Evolutionary conservation across 345 rosid species (phyloP).

Genomic region (Noccaea bulbosa): DNA sequence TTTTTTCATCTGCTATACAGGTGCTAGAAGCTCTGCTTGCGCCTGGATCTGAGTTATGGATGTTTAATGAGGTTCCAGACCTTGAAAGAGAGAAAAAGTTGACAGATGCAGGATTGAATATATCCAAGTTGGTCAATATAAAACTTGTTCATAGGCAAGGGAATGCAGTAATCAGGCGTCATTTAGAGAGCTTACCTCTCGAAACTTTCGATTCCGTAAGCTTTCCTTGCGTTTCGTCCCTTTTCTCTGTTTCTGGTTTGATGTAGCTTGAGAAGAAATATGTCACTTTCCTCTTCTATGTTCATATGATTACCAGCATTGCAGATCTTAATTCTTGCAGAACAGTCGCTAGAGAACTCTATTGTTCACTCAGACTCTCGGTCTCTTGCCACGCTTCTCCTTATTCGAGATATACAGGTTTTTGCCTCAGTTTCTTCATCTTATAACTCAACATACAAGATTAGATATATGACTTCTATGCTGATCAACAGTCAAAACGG

Average conservation of each 20-base stretch:
- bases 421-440: constrained; percentile 5
- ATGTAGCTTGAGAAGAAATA: constrained; percentile 12
- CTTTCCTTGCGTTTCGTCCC: constrained; percentile 5
- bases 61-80: constrained; percentile 89
- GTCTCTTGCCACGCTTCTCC: constrained; percentile 94
- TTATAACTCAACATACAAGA: background rate
- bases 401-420: constrained; percentile 94
- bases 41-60: constrained; percentile 93
- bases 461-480: background rate
- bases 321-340: constrained; percentile 98
- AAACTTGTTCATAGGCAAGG: constrained; percentile 84
- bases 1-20: constrained; percentile 43
- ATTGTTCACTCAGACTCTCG: constrained; percentile 93
- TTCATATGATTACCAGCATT: background rate
- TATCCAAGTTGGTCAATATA: constrained; percentile 58
- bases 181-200: constrained; percentile 78
- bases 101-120: constrained; percentile 77
- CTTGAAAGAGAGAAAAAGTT: constrained; percentile 81
- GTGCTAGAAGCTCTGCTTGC: constrained; percentile 88
- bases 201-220: constrained; percentile 98
- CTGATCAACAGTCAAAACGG: constrained; percentile 68
- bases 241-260: background rate
- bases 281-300: background rate
- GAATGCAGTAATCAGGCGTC: constrained; percentile 84
- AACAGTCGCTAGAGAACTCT: constrained; percentile 90